Conservation (phyloP, 345 rosid species). For the Brassica cretica region DNA sequence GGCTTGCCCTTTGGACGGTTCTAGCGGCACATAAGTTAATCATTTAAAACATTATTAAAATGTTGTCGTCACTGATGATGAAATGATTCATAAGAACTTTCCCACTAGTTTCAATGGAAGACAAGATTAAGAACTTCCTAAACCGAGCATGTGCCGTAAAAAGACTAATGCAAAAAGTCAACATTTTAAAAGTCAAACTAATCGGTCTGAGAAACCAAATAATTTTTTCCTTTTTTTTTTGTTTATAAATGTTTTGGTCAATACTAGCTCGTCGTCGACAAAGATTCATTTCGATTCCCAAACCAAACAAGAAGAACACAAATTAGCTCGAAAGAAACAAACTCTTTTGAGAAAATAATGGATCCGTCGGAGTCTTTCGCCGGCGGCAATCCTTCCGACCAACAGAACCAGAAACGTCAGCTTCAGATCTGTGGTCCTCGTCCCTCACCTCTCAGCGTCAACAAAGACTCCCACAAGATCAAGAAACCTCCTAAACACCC, state of each 20-base stretch:
- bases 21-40: neutral
- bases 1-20: neutral
- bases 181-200: conserved; percentile 40
- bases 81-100: conserved; percentile 23
- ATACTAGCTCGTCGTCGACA: conserved; percentile 18
- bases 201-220: neutral
- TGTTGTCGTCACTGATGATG: neutral
- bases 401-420: conserved; percentile 40
- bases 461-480: conserved; percentile 65
- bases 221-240: neutral
- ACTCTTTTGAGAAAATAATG: conserved; percentile 27
- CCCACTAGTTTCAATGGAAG: conserved; percentile 7
- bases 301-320: conserved; percentile 23
- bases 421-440: conserved; percentile 76
- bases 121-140: neutral
- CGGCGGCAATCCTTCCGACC: conserved; percentile 39
- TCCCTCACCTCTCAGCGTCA: conserved; percentile 65
- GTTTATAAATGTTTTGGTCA: conserved; percentile 35
- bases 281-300: conserved; percentile 20
- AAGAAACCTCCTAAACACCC: conserved; percentile 64
- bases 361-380: conserved; percentile 42
- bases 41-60: neutral
- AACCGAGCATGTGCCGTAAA: conserved; percentile 25
- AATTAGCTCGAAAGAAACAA: neutral
- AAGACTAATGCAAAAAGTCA: conserved; percentile 27